These are phyloP conservation scores for Dalbergia cochinchinensis DNA, from an alignment of 306 rosid species.

Conservation along the genomic window DNA sequence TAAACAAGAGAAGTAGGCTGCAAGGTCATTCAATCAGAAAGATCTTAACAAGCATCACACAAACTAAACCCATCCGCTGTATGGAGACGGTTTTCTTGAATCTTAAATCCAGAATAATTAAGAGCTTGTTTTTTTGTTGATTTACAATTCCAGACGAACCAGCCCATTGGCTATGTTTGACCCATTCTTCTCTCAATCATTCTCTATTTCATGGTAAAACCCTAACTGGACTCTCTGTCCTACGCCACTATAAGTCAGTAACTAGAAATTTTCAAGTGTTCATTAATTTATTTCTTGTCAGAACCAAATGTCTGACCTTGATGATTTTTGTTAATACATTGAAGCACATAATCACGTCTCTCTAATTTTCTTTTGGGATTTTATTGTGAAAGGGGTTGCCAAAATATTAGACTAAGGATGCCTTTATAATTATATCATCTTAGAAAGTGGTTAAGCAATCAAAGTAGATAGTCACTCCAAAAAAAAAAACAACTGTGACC, in stretches of 20 bases:
- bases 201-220: slow-evolving; percentile 32
- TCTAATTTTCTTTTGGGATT: background rate
- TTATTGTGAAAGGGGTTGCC: background rate
- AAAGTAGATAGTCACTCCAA: background rate
- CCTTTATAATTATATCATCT: background rate
- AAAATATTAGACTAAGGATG: background rate
- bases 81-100: slow-evolving; percentile 12
- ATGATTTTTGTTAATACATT: background rate
- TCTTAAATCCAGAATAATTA: slow-evolving; percentile 27
- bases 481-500: background rate
- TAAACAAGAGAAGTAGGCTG: slow-evolving; percentile 5
- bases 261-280: background rate
- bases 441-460: background rate
- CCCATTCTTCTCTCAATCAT: slow-evolving; percentile 8
- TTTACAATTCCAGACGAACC: slow-evolving; percentile 21
- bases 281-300: background rate
- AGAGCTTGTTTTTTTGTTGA: background rate
- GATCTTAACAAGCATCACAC: slow-evolving; percentile 13
- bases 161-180: background rate
- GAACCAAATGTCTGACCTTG: background rate
- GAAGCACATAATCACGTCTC: background rate
- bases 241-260: background rate
- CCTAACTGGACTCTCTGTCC: background rate
- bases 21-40: slow-evolving; percentile 12
- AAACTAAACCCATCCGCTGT: background rate